Percentiles rank a stretch among this genome's conserved stretches.
Evolutionary conservation across 495 filamentous ascomycete species (phyloP).

Genomic region (Diplogelasinospora grovesii): DNA sequence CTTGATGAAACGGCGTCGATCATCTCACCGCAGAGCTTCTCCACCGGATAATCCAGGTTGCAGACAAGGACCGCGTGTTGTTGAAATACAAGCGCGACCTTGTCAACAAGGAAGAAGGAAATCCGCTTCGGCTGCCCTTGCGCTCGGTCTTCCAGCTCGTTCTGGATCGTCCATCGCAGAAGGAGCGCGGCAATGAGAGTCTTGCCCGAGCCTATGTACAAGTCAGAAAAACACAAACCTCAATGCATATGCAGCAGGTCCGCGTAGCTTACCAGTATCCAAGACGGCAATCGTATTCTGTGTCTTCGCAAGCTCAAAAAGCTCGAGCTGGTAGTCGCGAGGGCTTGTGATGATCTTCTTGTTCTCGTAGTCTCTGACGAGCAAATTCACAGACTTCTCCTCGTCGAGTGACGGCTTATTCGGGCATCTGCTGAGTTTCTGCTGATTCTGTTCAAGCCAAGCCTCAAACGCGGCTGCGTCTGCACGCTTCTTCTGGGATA

Average conservation of each 20-base stretch:
- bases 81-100: constrained; percentile 85
- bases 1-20: constrained; percentile 46
- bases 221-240: constrained; percentile 1
- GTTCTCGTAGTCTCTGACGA: constrained; percentile 26
- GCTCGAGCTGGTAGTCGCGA: constrained; percentile 85
- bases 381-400: constrained; percentile 16
- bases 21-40: constrained; percentile 68
- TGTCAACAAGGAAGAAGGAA: constrained; percentile 86
- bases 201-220: constrained; percentile 76
- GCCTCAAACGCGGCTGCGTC: constrained; percentile 50
- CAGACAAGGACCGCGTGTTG: constrained; percentile 75
- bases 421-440: constrained; percentile 6
- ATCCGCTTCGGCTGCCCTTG: constrained; percentile 55
- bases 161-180: constrained; percentile 66
- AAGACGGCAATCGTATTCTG: constrained; percentile 91
- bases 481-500: constrained; percentile 40
- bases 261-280: constrained; percentile 82
- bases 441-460: constrained; percentile 31
- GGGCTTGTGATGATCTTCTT: constrained; percentile 61
- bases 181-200: constrained; percentile 90
- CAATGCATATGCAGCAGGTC: neutral
- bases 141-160: constrained; percentile 67
- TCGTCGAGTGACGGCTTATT: constrained; percentile 12
- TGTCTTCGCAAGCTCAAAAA: constrained; percentile 82
- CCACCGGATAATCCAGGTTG: constrained; percentile 77